A percentile compares a stretch with the other conserved stretches of the same genome.
phyloP scores from a whole-genome alignment of 176 grass and related monocot species.

The Alopecurus myosuroides region DNA sequence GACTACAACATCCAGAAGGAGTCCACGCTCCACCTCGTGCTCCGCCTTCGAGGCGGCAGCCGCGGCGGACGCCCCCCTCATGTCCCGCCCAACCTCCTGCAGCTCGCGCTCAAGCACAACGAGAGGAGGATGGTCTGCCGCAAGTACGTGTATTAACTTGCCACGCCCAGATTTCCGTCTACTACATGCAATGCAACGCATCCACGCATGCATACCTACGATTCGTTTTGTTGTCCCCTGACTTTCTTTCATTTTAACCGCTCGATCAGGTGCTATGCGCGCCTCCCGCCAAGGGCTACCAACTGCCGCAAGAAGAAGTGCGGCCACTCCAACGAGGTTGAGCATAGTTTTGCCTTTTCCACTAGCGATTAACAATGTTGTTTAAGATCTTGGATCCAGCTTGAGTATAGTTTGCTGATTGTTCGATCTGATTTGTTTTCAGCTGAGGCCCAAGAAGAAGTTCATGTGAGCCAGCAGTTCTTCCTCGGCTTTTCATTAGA shows the following conservation, averaged over 20 bases:
- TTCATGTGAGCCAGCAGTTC: background rate
- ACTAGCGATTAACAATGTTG: background rate
- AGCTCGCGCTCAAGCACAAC: too few relatives aligned
- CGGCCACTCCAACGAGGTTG: slow-evolving; percentile 11
- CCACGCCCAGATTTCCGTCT: too few relatives aligned
- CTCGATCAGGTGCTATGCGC: slow-evolving; percentile 16
- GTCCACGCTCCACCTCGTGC: slow-evolving; percentile 36
- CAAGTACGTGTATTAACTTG: too few relatives aligned
- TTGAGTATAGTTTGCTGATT: background rate
- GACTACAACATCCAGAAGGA: slow-evolving; percentile 60
- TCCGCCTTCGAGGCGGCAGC: slow-evolving; percentile 9
- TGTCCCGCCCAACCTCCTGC: too few relatives aligned
- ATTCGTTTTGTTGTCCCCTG: too few relatives aligned
- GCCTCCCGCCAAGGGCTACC: slow-evolving; percentile 1
- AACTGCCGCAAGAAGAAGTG: slow-evolving; percentile 38
- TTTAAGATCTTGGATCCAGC: background rate
- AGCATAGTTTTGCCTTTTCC: background rate
- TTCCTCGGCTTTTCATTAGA: background rate
- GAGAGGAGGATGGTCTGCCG: too few relatives aligned
- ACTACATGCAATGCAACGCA: too few relatives aligned
- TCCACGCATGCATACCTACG: too few relatives aligned
- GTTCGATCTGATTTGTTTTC: background rate
- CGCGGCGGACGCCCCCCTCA: too few relatives aligned
- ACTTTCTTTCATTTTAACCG: too few relatives aligned
- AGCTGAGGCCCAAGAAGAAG: slow-evolving; percentile 20